phyloP scores from a whole-genome alignment of 169 alveolate genomes.

The Plasmodium relictum region DNA sequence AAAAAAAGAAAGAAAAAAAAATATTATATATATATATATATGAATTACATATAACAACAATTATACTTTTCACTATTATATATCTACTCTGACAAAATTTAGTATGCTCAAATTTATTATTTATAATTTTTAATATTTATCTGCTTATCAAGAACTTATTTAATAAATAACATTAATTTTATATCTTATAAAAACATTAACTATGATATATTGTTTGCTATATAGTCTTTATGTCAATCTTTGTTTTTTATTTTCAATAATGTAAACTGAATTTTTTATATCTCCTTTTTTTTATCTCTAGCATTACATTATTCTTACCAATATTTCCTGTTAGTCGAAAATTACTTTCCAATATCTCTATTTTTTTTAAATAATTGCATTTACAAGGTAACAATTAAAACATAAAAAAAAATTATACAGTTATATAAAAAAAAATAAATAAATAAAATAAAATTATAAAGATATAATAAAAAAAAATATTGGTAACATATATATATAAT shows the following conservation, averaged over 20 bases:
- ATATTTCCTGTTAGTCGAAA: constrained; percentile 1
- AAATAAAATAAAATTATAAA: neutral
- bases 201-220: too few relatives aligned
- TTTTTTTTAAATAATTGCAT: constrained; percentile 22
- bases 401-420: constrained; percentile 10
- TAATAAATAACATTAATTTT: too few relatives aligned
- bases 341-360: neutral
- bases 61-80: neutral
- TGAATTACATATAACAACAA: neutral
- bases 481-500: neutral
- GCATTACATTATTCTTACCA: constrained; percentile 15
- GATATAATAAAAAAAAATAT: neutral
- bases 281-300: neutral
- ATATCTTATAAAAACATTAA: too few relatives aligned
- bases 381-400: constrained; percentile 41
- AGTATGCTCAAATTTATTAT: too few relatives aligned
- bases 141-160: too few relatives aligned
- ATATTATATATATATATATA: constrained; percentile 1
- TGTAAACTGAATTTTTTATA: neutral
- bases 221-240: neutral
- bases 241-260: neutral
- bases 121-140: too few relatives aligned
- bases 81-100: neutral
- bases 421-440: neutral
- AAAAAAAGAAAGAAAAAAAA: neutral